A percentile compares a stretch with the other conserved stretches of the same genome.
Evolutionary conservation across 163 green algal genomes (phyloP).

Genomic region (Scenedesmus sp.): DNA sequence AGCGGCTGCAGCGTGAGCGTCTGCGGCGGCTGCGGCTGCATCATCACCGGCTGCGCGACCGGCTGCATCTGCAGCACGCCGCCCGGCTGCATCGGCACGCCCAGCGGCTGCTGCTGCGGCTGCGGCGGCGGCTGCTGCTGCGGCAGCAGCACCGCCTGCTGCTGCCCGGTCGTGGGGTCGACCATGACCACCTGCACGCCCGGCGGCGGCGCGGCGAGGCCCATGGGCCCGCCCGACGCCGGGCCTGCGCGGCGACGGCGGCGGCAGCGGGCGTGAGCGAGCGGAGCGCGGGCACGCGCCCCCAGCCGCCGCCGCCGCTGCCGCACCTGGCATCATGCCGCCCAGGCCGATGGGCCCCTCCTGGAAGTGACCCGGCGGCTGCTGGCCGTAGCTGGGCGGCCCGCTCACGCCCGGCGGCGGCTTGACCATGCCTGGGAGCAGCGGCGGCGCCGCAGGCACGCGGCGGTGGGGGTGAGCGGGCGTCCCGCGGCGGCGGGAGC

Average conservation of each 20-base stretch:
- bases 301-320: too few relatives aligned
- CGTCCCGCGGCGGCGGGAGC: too few relatives aligned
- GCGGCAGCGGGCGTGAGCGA: background rate
- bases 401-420: constrained; percentile 9
- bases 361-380: constrained; percentile 15
- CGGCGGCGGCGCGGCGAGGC: constrained; percentile 1
- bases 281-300: background rate
- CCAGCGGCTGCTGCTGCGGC: constrained; percentile 25
- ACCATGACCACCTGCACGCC: constrained; percentile 28
- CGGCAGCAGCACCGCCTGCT: constrained; percentile 21
- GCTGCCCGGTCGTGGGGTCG: constrained; percentile 19
- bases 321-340: constrained; percentile 28
- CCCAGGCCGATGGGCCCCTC: constrained; percentile 34
- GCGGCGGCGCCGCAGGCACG: background rate
- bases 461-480: background rate
- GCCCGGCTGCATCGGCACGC: constrained; percentile 11
- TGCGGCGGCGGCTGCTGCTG: constrained; percentile 31
- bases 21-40: constrained; percentile 21
- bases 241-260: background rate
- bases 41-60: constrained; percentile 7
- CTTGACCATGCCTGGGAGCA: constrained; percentile 36
- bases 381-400: constrained; percentile 8
- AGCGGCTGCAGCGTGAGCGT: constrained; percentile 4
- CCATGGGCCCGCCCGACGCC: constrained; percentile 23
- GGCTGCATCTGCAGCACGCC: constrained; percentile 17